Conservation (phyloP, 1,284 basidiomycete genomes). For the Trichosporon sp. region DNA sequence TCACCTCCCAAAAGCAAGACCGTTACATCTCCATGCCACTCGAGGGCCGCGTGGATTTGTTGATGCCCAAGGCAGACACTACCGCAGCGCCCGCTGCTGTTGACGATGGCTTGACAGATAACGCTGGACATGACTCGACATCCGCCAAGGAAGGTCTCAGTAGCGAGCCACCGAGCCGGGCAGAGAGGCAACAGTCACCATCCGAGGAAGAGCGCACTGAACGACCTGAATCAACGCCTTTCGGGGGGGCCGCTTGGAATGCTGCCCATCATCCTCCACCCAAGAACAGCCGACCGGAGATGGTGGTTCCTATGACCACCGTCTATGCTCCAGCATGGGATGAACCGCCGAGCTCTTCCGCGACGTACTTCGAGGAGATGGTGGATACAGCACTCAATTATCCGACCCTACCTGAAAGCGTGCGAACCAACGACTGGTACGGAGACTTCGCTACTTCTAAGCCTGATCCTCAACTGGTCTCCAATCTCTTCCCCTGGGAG, state of each 20-base stretch:
- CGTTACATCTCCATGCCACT: conserved; percentile 72
- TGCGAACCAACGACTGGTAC: conserved; percentile 50
- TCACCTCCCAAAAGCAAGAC: conserved; percentile 55
- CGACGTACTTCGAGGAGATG: conserved; percentile 22
- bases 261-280: conserved; percentile 50
- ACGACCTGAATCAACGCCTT: neutral
- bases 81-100: conserved; percentile 3
- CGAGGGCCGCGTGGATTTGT: conserved; percentile 76
- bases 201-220: neutral
- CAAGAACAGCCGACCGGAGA: conserved; percentile 43
- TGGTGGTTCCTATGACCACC: conserved; percentile 48
- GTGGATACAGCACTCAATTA: conserved; percentile 24
- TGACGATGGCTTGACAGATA: no score
- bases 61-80: conserved; percentile 49
- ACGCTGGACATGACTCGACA: no score
- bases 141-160: no score
- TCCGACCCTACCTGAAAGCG: conserved; percentile 39
- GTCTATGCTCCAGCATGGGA: conserved; percentile 54
- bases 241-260: conserved; percentile 47
- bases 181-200: no score
- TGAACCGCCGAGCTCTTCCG: conserved; percentile 44
- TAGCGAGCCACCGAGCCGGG: neutral
- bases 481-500: conserved; percentile 92
- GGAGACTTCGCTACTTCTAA: conserved; percentile 47
- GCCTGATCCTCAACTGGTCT: conserved; percentile 68